Evolutionary conservation across 495 filamentous ascomycete genomes (phyloP), one percentile per base, ranked within the genome.

Genomic region (Paragyromitra xinjiangensis): DNA sequence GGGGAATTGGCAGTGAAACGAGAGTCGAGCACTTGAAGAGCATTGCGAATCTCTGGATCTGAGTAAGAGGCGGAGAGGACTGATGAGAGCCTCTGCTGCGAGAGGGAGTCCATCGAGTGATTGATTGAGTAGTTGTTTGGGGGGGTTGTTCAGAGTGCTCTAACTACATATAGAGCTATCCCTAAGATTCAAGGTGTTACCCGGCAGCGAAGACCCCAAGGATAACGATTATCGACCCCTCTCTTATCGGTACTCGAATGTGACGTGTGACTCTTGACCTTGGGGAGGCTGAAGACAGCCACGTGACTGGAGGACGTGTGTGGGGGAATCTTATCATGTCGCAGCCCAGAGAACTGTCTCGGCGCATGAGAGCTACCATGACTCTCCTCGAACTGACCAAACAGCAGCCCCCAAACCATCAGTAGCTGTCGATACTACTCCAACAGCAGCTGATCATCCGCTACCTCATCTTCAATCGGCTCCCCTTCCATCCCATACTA

Each of bases 31-130:
- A 92, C 89, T 64, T 87, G 86, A 42, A 99, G 86, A 44, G 94
- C 91, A 85, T 97, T 92, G 67, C 94, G 89, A 73, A 98, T 97
- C 73, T 98, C 95, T 2, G 92, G 88, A 83, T 98, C 95, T 42
- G 93, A 91, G 84, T 97, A 98, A 0, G 95, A 97, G 3, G 92
- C 89, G 14, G 95, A 97, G 44, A 98, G 89, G 19, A 98, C 92
- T 63, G 88, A 91, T 16, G 93, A 92, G 73, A 98, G 86, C 82
- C 95, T 92, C 16, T 87, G 85, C n/a, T 87, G 85, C 0, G 91
- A 91, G 63, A 95, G 84, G 2, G 91, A 90, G 83, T 89, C 92
- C 78, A 78, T 70, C 78, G 75, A 39, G 51, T 24, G 26, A 70
- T 34, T 42, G 6, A 37, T 39, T 55, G 50, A 22, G n/a, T 59